Conservation (phyloP, 805 yeast species). For the Candida taoyuanica region DNA sequence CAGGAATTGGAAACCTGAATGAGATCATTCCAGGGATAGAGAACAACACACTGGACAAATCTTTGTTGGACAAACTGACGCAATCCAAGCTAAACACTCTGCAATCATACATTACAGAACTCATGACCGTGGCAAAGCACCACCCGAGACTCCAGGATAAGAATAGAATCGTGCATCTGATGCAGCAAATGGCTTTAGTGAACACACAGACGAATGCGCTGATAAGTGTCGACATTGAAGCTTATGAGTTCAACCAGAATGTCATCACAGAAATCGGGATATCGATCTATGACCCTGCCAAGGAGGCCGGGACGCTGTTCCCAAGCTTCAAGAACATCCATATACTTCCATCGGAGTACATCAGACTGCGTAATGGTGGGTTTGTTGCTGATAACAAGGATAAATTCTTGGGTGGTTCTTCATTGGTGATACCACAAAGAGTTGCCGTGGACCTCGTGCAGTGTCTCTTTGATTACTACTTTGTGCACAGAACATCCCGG, state of each 20-base stretch:
- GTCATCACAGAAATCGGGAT: constrained; percentile 54
- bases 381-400: constrained; percentile 52
- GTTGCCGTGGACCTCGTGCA: constrained; percentile 39
- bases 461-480: constrained; percentile 39
- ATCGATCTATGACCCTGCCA: constrained; percentile 50
- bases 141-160: constrained; percentile 18
- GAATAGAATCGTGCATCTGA: constrained; percentile 5
- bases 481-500: constrained; percentile 27
- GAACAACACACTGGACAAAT: neutral
- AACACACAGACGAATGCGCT: constrained; percentile 15
- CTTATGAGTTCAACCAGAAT: constrained; percentile 42
- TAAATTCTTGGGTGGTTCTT: constrained; percentile 46
- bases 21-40: constrained; percentile 4
- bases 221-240: constrained; percentile 52
- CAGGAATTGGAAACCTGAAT: neutral
- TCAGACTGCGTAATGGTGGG: constrained; percentile 41
- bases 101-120: constrained; percentile 1
- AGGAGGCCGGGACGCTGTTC: constrained; percentile 33
- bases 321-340: constrained; percentile 41
- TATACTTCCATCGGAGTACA: constrained; percentile 41
- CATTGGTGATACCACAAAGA: constrained; percentile 35
- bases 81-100: constrained; percentile 1
- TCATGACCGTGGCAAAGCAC: neutral
- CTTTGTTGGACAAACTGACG: constrained; percentile 3
- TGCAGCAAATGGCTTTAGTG: constrained; percentile 5